Conservation (phyloP, 768 basidiomycete species). For the Wakefieldia striispora region DNA sequence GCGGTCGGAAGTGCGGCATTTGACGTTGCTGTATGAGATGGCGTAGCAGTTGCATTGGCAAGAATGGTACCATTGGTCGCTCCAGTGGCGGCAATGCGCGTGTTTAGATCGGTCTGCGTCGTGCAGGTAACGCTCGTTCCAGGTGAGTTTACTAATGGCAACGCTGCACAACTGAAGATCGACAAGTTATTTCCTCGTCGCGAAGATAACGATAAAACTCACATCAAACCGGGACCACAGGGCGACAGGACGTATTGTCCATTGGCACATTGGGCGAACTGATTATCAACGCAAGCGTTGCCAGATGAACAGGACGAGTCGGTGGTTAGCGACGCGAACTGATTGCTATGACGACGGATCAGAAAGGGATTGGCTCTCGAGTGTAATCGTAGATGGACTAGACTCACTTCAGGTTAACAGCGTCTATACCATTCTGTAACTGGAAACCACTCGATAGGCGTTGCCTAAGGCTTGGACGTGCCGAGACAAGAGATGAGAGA, state of each 20-base stretch:
- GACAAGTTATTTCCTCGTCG: background rate
- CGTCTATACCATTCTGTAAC: slow-evolving; percentile 41
- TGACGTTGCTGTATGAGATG: slow-evolving; percentile 8
- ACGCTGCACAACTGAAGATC: slow-evolving; percentile 31
- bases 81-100: slow-evolving; percentile 43
- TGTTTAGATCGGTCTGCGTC: slow-evolving; percentile 43
- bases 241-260: slow-evolving; percentile 36
- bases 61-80: slow-evolving; percentile 21
- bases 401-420: slow-evolving; percentile 41
- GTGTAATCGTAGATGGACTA: background rate
- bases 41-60: slow-evolving; percentile 16
- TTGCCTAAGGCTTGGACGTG: slow-evolving; percentile 37
- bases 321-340: slow-evolving; percentile 16
- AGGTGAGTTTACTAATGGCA: slow-evolving; percentile 48
- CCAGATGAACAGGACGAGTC: slow-evolving; percentile 38
- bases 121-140: slow-evolving; percentile 56
- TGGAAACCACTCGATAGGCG: slow-evolving; percentile 23
- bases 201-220: background rate
- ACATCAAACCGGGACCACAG: slow-evolving; percentile 19
- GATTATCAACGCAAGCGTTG: slow-evolving; percentile 46
- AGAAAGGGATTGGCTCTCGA: background rate
- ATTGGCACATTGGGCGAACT: slow-evolving; percentile 57
- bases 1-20: background rate
- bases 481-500: slow-evolving; percentile 29
- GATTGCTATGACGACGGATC: slow-evolving; percentile 15